Base-by-base conservation (phyloP, 176 grass and related monocot genomes). In the Tillandsia leiboldiana region DNA sequence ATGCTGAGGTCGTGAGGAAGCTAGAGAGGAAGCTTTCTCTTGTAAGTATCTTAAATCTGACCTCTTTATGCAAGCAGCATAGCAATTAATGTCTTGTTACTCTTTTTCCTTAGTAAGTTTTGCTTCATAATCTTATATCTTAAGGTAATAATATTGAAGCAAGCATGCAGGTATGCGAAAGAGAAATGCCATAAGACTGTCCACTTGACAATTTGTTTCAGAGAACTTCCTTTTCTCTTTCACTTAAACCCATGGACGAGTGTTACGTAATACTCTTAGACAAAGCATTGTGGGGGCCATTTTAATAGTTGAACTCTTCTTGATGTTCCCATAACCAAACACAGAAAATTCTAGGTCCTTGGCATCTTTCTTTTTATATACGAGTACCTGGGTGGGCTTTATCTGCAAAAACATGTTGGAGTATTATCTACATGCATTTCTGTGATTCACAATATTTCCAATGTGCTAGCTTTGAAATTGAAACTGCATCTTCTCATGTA, bases 1-100 rank as follows among this genome's bases (percentile, higher is more conserved):
- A 90, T 89, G 78, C 83, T 79, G 69, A 90, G 20, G 83, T 94
- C 17, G 83, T 90, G 20, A 84, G 81, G 70, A 90, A 87, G 86
- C 66, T 94, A 79, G 90, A 94, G 72, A 84, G 77, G 80, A 94
- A 90, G 81, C 86, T 94, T 58, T 64, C 70, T 66, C 59, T 84
- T 75, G 90, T 94, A 87, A 94, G 80, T 87, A 48, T 47, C 57
- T 17, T 67, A 14, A 67, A 49, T 67, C 48, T 67, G 29, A 49
- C n/a, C n/a, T 49, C 9, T 48, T 18, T 29, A 7, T 14, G 26
- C 42, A 28, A 66, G 12, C 13, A 66, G 24, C 27, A 17, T 66
- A 66, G 27, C 33, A 42, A 42, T 42, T 42, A 42, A 42, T 42
- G 33, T 0, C 33, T 42, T 42, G 33, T 42, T 42, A 42, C 33